Conservation (phyloP, 2,329 filamentous ascomycete genomes). For the Hypoxylon rubiginosum region DNA sequence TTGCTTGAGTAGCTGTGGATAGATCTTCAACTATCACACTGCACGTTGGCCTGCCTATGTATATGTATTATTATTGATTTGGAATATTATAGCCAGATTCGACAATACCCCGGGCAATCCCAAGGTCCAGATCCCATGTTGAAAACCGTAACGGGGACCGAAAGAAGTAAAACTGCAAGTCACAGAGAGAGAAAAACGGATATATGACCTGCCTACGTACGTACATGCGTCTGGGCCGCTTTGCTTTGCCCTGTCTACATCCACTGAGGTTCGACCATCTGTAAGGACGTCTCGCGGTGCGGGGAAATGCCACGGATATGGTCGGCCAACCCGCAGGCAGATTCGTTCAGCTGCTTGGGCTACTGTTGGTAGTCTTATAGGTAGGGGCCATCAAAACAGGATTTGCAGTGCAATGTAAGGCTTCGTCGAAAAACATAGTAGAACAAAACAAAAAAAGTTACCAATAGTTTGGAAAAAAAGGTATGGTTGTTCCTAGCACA, state of each 20-base stretch:
- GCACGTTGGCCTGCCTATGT: background rate
- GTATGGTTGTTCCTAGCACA: conserved; percentile 3
- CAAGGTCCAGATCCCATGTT: conserved; percentile 3
- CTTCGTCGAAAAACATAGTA: conserved; percentile 10
- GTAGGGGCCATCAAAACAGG: conserved; percentile 30
- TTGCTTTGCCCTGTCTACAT: conserved; percentile 14
- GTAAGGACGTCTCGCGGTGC: conserved; percentile 23
- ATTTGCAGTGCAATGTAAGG: conserved; percentile 26
- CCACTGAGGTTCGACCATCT: conserved; percentile 16
- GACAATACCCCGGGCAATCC: conserved; percentile 2
- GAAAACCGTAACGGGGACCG: conserved; percentile 5
- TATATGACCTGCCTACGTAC: conserved; percentile 14
- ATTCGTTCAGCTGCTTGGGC: conserved; percentile 32
- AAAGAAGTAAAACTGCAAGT: conserved; percentile 7
- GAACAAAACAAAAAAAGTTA: conserved; percentile 18
- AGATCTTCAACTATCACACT: conserved; percentile 5
- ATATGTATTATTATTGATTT: background rate
- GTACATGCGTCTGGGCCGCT: conserved; percentile 19
- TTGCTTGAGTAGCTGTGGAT: conserved; percentile 22
- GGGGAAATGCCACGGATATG: conserved; percentile 33
- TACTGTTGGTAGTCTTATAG: conserved; percentile 7
- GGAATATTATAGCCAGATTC: conserved; percentile 1
- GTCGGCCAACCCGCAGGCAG: conserved; percentile 26
- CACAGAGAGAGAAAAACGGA: conserved; percentile 1
- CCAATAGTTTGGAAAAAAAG: conserved; percentile 17